Base-by-base conservation (phyloP, 768 basidiomycete species). In the Xerocomellus amylosporus region DNA sequence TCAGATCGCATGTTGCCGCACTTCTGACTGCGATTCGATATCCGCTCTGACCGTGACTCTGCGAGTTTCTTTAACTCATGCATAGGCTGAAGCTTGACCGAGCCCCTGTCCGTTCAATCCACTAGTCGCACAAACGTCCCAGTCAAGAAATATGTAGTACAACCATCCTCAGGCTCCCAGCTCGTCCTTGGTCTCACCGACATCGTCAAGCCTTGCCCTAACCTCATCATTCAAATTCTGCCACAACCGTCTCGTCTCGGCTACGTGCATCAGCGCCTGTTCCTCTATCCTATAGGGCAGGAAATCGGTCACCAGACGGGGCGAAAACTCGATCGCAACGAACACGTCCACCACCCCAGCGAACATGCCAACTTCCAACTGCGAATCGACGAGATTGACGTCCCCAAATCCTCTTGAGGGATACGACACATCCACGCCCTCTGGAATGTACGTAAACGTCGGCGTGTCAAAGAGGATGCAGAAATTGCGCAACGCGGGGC, bases 41-140 rank as follows among this genome's bases (percentile, higher is more conserved):
- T 85, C 36, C 93, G 87, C 55, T 88, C 89, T 83, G 76, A 74
- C 61, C 86, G 83, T 9, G 84, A 80, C 49, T 86, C 83, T 7
- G 82, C 80, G 30, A 94, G 71, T 4, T 73, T 72, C 65, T 85
- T 85, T 46, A 84, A 77, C 65, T 94, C 87, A 50, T 86, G 78
- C 8, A 79, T 62, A 12, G 85, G 82, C 9, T 80, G 73, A 31
- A 79, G 60, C 66, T 84, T 88, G 46, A 81, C 73, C 45, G 64
- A 63, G 31, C 90, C 88, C 60, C 80, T 83, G 75, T 67, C 28
- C 88, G 60, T 59, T 92, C 90, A 4, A 84, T 81, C 8, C 68
- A 76, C 57, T 87, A 85, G 58, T 92, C 88, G 8, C 90, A 82
- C 56, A 84, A 78, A 19, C 91, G 75, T 33, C 90, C 24, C 24